Percentiles rank a stretch among this genome's conserved stretches.
These are phyloP conservation scores for Psilocybe subaeruginosa DNA, from an alignment of 768 basidiomycete species.

Conservation along the genomic window DNA sequence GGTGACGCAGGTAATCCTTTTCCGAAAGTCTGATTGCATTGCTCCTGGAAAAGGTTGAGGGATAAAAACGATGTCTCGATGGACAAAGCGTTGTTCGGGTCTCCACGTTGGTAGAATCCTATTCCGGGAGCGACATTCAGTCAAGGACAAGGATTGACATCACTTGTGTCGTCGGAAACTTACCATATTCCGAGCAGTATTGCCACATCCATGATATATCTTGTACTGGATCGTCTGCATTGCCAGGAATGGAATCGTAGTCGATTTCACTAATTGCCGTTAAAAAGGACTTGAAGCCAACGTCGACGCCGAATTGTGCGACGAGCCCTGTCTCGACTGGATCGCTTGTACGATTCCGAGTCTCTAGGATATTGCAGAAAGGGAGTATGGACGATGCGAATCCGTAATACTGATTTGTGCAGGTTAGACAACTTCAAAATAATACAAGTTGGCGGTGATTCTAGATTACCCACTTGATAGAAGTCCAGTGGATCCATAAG, in stretches of 20 bases:
- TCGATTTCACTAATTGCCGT: slow-evolving; percentile 45
- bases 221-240: slow-evolving; percentile 42
- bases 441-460: too few species aligned
- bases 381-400: slow-evolving; percentile 45
- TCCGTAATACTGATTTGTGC: slow-evolving; percentile 43
- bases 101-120: slow-evolving; percentile 53
- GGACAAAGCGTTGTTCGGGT: slow-evolving; percentile 44
- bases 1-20: slow-evolving; percentile 40
- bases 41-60: slow-evolving; percentile 45
- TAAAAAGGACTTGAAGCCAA: slow-evolving; percentile 42
- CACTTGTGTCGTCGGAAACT: not conserved
- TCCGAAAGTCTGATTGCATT: slow-evolving; percentile 45
- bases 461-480: slow-evolving; percentile 38
- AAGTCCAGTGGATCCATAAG: slow-evolving; percentile 52
- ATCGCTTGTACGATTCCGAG: slow-evolving; percentile 39
- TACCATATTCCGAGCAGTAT: slow-evolving; percentile 55
- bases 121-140: too few species aligned
- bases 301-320: slow-evolving; percentile 33
- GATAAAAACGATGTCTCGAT: slow-evolving; percentile 52
- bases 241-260: slow-evolving; percentile 45
- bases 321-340: slow-evolving; percentile 42
- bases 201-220: slow-evolving; percentile 57
- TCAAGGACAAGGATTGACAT: not conserved
- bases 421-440: not conserved
- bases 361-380: slow-evolving; percentile 52